These are phyloP conservation scores for Erythrophleum ivorense DNA, from an alignment of 331 rosid genomes.

Conservation along the genomic window DNA sequence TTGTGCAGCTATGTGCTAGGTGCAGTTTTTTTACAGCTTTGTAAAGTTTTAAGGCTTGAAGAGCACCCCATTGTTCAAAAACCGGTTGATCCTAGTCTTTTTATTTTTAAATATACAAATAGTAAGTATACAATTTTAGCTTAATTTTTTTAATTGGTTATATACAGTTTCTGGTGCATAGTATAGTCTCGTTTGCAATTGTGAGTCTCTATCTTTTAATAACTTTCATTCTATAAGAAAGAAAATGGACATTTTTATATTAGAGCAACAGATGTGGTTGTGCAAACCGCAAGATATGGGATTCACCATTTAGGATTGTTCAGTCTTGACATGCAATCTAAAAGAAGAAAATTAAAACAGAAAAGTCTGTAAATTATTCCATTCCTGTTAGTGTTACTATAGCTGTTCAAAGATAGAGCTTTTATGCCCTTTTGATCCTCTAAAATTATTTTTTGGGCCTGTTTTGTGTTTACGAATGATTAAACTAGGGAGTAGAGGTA, in stretches of 20 bases:
- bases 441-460: background rate
- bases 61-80: constrained; percentile 84
- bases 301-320: constrained; percentile 6
- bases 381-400: background rate
- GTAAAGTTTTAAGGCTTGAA: constrained; percentile 72
- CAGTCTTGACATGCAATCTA: constrained; percentile 22
- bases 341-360: background rate
- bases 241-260: background rate
- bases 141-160: constrained; percentile 9
- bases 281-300: background rate
- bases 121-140: constrained; percentile 55
- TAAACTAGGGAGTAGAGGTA: background rate
- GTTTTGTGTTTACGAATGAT: background rate
- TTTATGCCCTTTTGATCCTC: background rate
- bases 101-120: constrained; percentile 68
- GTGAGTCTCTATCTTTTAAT: background rate
- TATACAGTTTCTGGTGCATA: background rate
- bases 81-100: constrained; percentile 92
- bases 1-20: constrained; percentile 82
- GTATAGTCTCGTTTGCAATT: constrained; percentile 6
- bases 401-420: background rate
- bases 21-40: constrained; percentile 89
- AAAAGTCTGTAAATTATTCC: background rate
- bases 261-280: constrained; percentile 4
- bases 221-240: background rate